Base-by-base conservation (phyloP, 768 basidiomycete genomes). In the Amanita pallidorosea region DNA sequence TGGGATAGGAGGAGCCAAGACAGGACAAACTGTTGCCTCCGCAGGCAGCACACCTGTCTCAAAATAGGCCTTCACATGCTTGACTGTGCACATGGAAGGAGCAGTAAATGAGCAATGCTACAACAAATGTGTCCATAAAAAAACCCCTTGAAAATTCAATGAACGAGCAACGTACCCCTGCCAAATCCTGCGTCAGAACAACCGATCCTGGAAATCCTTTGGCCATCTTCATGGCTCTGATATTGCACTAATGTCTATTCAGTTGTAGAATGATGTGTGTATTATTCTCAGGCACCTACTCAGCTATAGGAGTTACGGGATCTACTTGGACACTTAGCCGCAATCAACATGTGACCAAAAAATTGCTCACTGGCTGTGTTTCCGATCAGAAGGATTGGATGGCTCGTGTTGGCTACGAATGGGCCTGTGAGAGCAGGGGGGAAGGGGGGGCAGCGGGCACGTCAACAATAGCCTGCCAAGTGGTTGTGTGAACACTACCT, bases 11-110 rank as follows among this genome's bases (percentile, higher is more conserved):
- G 43, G 33, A 7, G 17, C 45, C 33, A 46, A 46, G 29, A 67
- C 59, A 2, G 67, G 50, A 51, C 75, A 77, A 5, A 73, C 57
- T 3, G 70, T 73, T 5, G 63, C 71, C 7, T 61, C 59, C 9
- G 56, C 50, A 2, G 75, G 75, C 2, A 76, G 57, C 1, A 60
- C 65, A 2, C 75, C 74, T 72, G 8, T 41, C 40, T 20, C 40
- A 5, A 41, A 41, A 55, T 75, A 76, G 1, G 60, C 58, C 8
- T 65, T 62, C 27, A 77, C 58, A 52, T 67, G 53, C 33, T 53
- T 43, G 20, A 57, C 54, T 5, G 69, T 67, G 56, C 71, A 73
- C 4, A 57, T 44, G 5, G 70, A 72, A 8, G 61, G 58, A 7
- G 58, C 64, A 6, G 60, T 50, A 17, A 67, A 23, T 5, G 71